These are phyloP conservation scores for Chondrus crispus DNA, from an alignment of 23 red algal species.

Conservation along the genomic window DNA sequence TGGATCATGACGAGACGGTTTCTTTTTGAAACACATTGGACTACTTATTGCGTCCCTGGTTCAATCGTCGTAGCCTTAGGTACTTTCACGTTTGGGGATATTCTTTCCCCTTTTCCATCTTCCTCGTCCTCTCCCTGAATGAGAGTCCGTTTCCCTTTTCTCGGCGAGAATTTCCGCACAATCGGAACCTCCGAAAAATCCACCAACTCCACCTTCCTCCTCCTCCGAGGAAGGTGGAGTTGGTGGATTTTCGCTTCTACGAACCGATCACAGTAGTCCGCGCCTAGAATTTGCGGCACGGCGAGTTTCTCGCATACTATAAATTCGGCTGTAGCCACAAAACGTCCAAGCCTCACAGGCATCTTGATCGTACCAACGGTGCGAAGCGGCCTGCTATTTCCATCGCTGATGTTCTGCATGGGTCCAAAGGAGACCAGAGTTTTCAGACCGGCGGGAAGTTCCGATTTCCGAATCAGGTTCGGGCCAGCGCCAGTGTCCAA, in stretches of 20 bases:
- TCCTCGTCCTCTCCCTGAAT: not conserved
- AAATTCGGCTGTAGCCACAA: not conserved
- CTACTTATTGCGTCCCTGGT: not conserved
- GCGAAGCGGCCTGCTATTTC: not conserved
- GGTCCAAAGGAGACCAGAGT: not conserved
- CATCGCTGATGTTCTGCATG: not conserved
- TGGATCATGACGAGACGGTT: not conserved
- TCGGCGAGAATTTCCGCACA: not conserved
- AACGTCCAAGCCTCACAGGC: not conserved
- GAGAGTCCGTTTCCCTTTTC: not conserved
- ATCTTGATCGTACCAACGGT: not conserved
- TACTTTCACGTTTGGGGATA: not conserved
- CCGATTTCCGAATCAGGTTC: not conserved
- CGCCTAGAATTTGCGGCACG: not conserved
- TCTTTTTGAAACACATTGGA: not conserved
- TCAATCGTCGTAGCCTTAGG: not conserved
- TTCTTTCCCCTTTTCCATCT: not conserved
- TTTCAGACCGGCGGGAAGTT: not conserved
- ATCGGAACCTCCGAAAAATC: not conserved
- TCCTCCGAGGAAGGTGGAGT: too few relatives aligned
- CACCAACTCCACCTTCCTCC: slow-evolving; percentile 10
- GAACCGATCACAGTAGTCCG: slow-evolving; percentile 28
- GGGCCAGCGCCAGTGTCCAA: not conserved
- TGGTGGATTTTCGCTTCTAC: slow-evolving; percentile 14
- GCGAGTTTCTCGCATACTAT: slow-evolving; percentile 23